Evolutionary conservation across 2,329 filamentous ascomycete species (phyloP), one percentile per base, ranked within the genome.

Genomic region (Diaporthe sp.): DNA sequence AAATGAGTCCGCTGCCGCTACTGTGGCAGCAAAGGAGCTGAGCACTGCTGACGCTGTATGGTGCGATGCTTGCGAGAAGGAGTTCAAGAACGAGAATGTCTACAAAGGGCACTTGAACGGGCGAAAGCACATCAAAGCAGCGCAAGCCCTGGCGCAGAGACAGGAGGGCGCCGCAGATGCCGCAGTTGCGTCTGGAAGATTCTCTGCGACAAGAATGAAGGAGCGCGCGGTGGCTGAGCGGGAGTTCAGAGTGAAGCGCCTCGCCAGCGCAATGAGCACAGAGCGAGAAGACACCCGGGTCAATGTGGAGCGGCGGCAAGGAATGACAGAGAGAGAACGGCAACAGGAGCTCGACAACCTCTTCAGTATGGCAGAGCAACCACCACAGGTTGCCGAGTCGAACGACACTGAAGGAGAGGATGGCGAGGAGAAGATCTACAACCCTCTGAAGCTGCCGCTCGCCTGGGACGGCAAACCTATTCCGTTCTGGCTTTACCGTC

Each of bases 401-500:
- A 91, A 90, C 0, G 92, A 93, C 1, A 92, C 92, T 15, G 94
- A 95, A 0, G 94, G 93, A 0, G 91, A 92, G 4, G 92, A 95
- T 20, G 94, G 92, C 53, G 94, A 96, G 58, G 95, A 98, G 78
- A 96, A 93, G 82, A 94, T 98, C 76, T 98, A 98, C 88, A 99
- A 99, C 83, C 97, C 97, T 0, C 90, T 99, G 79, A 99, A 99
- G 83, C 89, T 99, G 2, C 97, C 97, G 0, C 89, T 99, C 10
- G 96, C 95, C 3, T 99, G 97, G 97, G 97, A 99, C 79, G 97
- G 97, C 80, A 99, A 99, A 83, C 97, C 97, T 0, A 99, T 99
- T 80, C 97, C 97, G 0, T 99, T 97, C 87, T 99, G 97, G 97
- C 90, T 99, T 22, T 99, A 98, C 88, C 97, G 98, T 80, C 89